Evolutionary conservation across 192 early-diverging fungal species (phyloP).

Genomic region (Podila clonocystis): DNA sequence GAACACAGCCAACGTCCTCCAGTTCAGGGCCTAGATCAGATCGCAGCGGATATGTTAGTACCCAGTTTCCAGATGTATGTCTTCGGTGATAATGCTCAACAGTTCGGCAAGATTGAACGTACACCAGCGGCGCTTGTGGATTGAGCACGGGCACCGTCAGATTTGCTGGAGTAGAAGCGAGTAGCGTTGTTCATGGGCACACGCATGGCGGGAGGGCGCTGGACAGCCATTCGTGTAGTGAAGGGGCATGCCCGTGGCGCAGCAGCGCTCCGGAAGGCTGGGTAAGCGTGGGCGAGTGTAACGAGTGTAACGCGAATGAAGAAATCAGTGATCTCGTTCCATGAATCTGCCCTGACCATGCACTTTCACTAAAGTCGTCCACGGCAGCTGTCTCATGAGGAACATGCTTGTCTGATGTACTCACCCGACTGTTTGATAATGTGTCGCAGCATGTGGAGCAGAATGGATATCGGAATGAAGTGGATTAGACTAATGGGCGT

Average conservation of each 20-base stretch:
- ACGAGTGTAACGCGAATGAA: neutral
- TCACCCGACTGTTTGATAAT: neutral
- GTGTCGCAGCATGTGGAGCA: neutral
- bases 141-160: constrained; percentile 41
- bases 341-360: neutral
- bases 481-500: neutral
- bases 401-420: neutral
- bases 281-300: neutral
- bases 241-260: neutral
- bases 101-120: neutral
- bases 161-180: constrained; percentile 20
- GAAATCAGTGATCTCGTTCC: no score
- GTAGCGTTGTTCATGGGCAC: neutral
- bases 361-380: neutral
- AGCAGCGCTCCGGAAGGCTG: constrained; percentile 1
- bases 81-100: neutral
- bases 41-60: neutral
- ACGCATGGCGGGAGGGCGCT: neutral
- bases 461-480: neutral
- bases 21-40: constrained; percentile 51
- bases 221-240: neutral
- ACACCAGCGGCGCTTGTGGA: constrained; percentile 31
- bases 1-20: constrained; percentile 66
- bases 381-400: neutral
- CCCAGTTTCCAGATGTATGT: neutral